These are phyloP conservation scores for Sphagnum magellanicum DNA, from an alignment of 228 moss, liverwort and hornwort species.

Conservation along the genomic window DNA sequence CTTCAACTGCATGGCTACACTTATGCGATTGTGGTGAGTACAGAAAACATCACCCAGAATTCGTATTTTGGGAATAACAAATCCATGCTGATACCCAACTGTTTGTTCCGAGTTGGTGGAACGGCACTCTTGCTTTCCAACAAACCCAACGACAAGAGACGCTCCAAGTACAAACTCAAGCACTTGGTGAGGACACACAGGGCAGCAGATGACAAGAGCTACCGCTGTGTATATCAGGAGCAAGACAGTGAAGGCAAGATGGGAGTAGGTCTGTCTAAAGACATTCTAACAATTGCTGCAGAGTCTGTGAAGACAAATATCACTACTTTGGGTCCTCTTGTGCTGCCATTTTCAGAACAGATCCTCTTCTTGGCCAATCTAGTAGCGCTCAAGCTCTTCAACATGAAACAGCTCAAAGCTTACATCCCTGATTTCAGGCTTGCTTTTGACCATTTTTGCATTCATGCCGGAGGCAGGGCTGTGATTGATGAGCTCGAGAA, in stretches of 20 bases:
- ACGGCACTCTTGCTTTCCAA: conserved; percentile 4
- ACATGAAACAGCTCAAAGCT: conserved; percentile 6
- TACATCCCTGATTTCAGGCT: conserved; percentile 10
- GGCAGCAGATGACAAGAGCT: conserved; percentile 7
- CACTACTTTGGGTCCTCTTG: conserved; percentile 5
- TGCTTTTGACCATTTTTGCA: conserved; percentile 9
- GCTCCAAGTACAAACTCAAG: conserved; percentile 5
- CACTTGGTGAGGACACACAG: conserved; percentile 9
- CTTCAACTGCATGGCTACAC: conserved; percentile 3
- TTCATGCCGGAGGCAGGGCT: conserved; percentile 8
- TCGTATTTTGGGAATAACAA: conserved; percentile 4
- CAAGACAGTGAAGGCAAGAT: background rate
- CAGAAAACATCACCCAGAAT: conserved; percentile 9
- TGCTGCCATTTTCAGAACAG: conserved; percentile 9
- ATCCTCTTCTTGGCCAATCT: conserved; percentile 2
- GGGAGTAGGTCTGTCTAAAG: conserved; percentile 3
- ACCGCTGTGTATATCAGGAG: conserved; percentile 4
- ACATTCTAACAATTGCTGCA: conserved; percentile 6
- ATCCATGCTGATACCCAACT: conserved; percentile 10
- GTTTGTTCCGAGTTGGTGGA: conserved; percentile 5
- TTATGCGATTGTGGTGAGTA: conserved; percentile 7
- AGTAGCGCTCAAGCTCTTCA: conserved; percentile 1
- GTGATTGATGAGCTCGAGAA: conserved; percentile 9
- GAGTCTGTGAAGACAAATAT: conserved; percentile 9
- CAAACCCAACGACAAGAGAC: conserved; percentile 1